phyloP scores from a whole-genome alignment of 345 rosid species.

The Orychophragmus violaceus region DNA sequence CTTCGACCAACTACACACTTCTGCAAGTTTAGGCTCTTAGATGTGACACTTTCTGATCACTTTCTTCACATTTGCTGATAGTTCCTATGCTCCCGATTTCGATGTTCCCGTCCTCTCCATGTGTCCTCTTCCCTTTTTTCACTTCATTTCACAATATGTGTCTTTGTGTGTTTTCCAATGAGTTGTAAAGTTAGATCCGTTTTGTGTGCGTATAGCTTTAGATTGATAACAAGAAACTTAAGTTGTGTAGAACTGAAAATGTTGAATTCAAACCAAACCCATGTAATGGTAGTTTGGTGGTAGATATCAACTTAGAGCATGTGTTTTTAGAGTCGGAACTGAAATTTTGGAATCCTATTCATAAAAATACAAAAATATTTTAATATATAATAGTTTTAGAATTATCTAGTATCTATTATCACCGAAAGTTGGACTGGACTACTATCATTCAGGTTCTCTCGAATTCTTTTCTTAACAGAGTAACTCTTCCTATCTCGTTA shows the following conservation, averaged over 20 bases:
- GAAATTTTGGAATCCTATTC: too few relatives aligned
- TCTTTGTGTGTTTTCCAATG: background rate
- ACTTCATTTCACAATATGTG: conserved; percentile 15
- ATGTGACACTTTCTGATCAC: conserved; percentile 11
- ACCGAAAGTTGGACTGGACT: too few relatives aligned
- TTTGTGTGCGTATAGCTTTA: background rate
- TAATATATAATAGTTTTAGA: too few relatives aligned
- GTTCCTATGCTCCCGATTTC: conserved; percentile 27
- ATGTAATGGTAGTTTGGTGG: too few relatives aligned
- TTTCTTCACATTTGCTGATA: conserved; percentile 13
- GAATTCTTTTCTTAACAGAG: too few relatives aligned
- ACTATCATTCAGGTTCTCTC: too few relatives aligned
- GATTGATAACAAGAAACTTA: background rate
- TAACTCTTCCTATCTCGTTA: too few relatives aligned
- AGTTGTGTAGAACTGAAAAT: background rate
- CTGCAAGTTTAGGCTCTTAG: conserved; percentile 13
- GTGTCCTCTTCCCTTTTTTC: conserved; percentile 18
- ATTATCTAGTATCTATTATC: too few relatives aligned
- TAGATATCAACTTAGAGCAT: too few relatives aligned
- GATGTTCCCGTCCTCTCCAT: conserved; percentile 30
- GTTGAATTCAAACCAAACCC: too few relatives aligned
- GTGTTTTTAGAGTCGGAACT: too few relatives aligned
- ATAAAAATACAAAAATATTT: too few relatives aligned
- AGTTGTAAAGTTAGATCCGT: background rate
- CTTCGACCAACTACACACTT: conserved; percentile 43